Conservation (phyloP, 2,329 filamentous ascomycete genomes). For the Ambrosiella xylebori region DNA sequence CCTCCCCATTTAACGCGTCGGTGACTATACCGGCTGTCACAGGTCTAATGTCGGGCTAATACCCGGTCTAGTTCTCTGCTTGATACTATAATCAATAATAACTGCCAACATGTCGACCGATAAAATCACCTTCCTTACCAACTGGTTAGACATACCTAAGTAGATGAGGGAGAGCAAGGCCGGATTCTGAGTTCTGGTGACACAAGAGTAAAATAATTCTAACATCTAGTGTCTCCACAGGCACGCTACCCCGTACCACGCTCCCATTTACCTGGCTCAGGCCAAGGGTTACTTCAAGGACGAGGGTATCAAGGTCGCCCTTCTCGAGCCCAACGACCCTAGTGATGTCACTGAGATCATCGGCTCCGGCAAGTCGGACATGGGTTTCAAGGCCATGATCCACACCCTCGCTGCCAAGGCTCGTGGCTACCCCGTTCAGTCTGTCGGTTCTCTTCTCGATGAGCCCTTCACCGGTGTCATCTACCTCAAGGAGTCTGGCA, state of each 20-base stretch:
- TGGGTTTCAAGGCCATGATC: constrained; percentile 74
- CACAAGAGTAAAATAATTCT: background rate
- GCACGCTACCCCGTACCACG: constrained; percentile 70
- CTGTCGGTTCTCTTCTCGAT: constrained; percentile 58
- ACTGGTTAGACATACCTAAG: constrained; percentile 42
- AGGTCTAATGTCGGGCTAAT: constrained; percentile 23
- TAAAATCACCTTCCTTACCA: constrained; percentile 72
- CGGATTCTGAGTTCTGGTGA: background rate
- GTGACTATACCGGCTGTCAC: constrained; percentile 12
- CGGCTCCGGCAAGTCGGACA: constrained; percentile 56
- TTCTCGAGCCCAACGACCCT: constrained; percentile 64
- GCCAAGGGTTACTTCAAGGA: constrained; percentile 59
- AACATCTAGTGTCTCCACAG: constrained; percentile 23
- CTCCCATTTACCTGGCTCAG: constrained; percentile 60
- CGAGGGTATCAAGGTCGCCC: constrained; percentile 59
- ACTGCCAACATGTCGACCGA: constrained; percentile 54
- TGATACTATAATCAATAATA: constrained; percentile 16
- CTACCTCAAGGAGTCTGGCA: constrained; percentile 57
- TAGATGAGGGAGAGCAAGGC: constrained; percentile 7
- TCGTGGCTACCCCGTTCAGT: constrained; percentile 53
- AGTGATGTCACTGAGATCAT: constrained; percentile 73
- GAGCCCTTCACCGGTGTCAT: constrained; percentile 68
- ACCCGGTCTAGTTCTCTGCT: background rate
- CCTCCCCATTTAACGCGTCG: constrained; percentile 17
- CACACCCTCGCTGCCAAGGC: constrained; percentile 66